These are phyloP conservation scores for Flaveria floridana DNA, from an alignment of 140 eudicot species.

Conservation along the genomic window DNA sequence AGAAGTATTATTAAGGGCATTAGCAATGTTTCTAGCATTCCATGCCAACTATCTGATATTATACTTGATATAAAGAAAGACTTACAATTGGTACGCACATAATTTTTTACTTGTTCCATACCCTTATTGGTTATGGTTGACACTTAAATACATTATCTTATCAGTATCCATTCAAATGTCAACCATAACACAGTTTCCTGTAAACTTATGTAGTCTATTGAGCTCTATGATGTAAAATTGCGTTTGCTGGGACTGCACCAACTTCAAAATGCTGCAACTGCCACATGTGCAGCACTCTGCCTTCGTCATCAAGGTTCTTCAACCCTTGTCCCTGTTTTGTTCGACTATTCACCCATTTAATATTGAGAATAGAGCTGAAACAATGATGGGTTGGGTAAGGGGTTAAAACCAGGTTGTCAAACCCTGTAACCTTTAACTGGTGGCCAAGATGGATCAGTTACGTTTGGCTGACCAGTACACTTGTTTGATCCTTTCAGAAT, in stretches of 20 bases:
- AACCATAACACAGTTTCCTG: background rate
- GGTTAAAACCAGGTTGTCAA: background rate
- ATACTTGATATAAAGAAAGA: constrained; percentile 55
- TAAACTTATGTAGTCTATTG: constrained; percentile 53
- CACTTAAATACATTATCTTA: background rate
- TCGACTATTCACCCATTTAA: background rate
- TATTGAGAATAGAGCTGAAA: background rate
- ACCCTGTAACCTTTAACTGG: background rate
- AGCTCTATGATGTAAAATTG: constrained; percentile 59
- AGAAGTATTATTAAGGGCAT: constrained; percentile 61
- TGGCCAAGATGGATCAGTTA: background rate
- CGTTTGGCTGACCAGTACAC: background rate
- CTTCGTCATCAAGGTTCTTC: constrained; percentile 76
- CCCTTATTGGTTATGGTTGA: constrained; percentile 18
- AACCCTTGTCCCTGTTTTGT: background rate
- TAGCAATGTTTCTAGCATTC: constrained; percentile 41
- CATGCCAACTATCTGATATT: constrained; percentile 70
- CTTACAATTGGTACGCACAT: constrained; percentile 50
- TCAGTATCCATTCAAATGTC: constrained; percentile 7
- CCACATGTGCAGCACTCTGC: constrained; percentile 90
- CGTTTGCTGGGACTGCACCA: constrained; percentile 85
- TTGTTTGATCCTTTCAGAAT: background rate
- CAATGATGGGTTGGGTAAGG: constrained; percentile 2
- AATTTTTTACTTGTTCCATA: constrained; percentile 9
- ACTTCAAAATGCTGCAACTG: constrained; percentile 92